Evolutionary conservation across 176 grass and related monocot species (phyloP), one percentile per base, ranked within the genome.

Genomic region (Zoysia japonica): DNA sequence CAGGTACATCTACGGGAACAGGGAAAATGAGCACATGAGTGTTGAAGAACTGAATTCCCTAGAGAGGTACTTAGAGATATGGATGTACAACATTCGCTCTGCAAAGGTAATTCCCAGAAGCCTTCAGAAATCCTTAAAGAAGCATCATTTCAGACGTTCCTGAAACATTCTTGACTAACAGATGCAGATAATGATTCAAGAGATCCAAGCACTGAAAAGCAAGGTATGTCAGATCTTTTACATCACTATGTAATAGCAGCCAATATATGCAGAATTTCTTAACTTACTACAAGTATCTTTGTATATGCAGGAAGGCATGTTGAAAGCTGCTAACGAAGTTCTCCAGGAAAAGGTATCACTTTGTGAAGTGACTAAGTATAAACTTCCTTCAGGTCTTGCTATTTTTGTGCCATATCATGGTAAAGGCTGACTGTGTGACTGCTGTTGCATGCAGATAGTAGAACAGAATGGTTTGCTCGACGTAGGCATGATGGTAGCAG

Each of bases 111-210:
- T 40, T 61, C 37, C 44, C 16, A 38, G 36, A 50, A 75, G 42
- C 57, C 76, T 6, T 54, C 42, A 1, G 37, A 17, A 7, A 41
- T 79, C 56, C 46, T 37, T 43, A 13, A 78, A 72, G 9, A 83
- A 40, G 72, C 36, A 77, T 7, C 43, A 2, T 77, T 68, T 3
- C 45, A 76, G 60, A 55, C 39, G 37, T 66, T 66, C 19, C 51
- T 89, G 51, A 76, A 59, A 71, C 20, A 43, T 68, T 82, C 40
- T 42, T 85, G 14, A 17, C 44, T 71, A 78, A 78, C 87, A 96
- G 89, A 96, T 88, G 93, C 87, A 92, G 87, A 85, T 91, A 67
- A 94, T 94, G 89, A 87, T 89, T 81, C 89, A 94, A 78, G 92
- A 94, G 89, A 94, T 94, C 57, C 83, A 94, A 72, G 85, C 89